Conservation (phyloP, 1,284 basidiomycete species). For the Boletus sp. region DNA sequence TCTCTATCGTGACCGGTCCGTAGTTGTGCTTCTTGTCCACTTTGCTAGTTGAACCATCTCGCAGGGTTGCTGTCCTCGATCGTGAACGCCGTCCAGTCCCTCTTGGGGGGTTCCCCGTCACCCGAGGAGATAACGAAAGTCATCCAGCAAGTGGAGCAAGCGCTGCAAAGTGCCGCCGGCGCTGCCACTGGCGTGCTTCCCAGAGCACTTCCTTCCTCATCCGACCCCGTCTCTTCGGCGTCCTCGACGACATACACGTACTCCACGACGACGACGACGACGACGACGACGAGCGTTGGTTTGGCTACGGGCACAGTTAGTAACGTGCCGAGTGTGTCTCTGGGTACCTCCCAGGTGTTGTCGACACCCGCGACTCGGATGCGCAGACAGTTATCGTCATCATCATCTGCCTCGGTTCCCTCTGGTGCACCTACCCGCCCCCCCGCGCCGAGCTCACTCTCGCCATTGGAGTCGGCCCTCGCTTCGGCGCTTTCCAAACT, state of each 20-base stretch:
- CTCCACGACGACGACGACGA: conserved; percentile 1
- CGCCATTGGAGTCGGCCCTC: background rate
- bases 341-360: conserved; percentile 1
- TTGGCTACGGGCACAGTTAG: background rate
- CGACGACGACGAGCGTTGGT: conserved; percentile 1
- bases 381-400: conserved; percentile 16
- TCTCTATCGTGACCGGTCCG: background rate
- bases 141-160: background rate
- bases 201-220: conserved; percentile 6
- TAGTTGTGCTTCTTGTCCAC: background rate
- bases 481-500: background rate
- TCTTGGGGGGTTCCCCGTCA: background rate
- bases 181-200: background rate
- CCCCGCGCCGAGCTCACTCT: background rate
- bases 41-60: background rate
- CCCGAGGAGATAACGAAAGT: background rate
- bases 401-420: background rate
- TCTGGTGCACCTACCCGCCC: background rate
- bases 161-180: background rate
- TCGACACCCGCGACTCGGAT: conserved; percentile 1
- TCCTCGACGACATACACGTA: background rate
- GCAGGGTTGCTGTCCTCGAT: conserved; percentile 1
- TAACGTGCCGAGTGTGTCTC: background rate
- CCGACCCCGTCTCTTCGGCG: background rate
- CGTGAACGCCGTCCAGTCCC: background rate